Evolutionary conservation across 805 yeast genomes (phyloP), one percentile per base, ranked within the genome.

Genomic region (Grigorovia yakushimaensis): DNA sequence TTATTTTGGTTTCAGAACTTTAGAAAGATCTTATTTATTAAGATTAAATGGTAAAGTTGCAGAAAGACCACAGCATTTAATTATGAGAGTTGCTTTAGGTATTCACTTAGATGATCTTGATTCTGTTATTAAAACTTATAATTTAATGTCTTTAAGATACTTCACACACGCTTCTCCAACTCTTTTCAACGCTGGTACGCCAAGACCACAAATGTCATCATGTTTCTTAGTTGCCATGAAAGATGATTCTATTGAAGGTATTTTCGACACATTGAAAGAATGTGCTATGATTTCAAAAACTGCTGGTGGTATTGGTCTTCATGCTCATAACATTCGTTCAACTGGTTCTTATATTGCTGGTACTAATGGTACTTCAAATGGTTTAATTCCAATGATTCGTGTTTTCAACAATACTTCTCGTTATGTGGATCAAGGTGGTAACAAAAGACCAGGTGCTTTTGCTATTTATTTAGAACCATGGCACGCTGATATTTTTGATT

Each of bases 401-500:
- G 97, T 91, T 5, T 89, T 82, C 69, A 91, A 89, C 70, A 84
- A 87, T 65, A 88, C 97, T 15, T 96, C 98, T 8, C 77, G 96
- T 54, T 91, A 89, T 60, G 97, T 89, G 20, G 97, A 89, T 61
- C 98, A 89, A 72, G 98, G 98, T 49, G 97, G 97, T 43, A 91
- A 89, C 67, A 89, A 89, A 66, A 74, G 98, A 57, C 98, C 98
- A 0, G 97, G 97, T 47, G 98, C 98, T 2, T 84, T 89, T 66
- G 95, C 96, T 33, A 70, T 88, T 21, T 89, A 88, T 66, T 67
- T 89, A 37, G 98, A 89, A 69, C 97, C 98, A 45, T 89, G 98
- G 98, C 98, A 89, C 62, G 77, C 84, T 4, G 98, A 89, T 59
- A 74, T 89, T 20, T 82, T 87, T 64, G 95, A 84, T 46, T 83